Base-by-base conservation (phyloP, 176 grass and related monocot species). In the Canna indica region DNA sequence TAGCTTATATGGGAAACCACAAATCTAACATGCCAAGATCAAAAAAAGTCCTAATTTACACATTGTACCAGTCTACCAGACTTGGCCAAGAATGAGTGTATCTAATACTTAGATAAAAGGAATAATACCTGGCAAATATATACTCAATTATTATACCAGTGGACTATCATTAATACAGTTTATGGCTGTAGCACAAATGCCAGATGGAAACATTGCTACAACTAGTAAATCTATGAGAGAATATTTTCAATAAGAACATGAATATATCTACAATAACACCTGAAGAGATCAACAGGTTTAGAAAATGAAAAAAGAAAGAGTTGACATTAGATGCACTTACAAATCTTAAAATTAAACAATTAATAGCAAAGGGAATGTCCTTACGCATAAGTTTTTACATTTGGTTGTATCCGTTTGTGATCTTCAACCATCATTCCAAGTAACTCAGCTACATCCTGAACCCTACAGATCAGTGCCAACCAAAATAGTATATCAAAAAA, bases 391-490 rank as follows among this genome's bases (percentile, higher is more conserved):
- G 92, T 96, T 76, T 81, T 91, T 73, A 79, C 76, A 81, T 96
- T 96, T 84, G 92, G 92, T 44, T 96, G 92, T 67, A 96, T 60
- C 34, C 86, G 81, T 66, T 91, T 96, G 81, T 86, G 77, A 59
- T 91, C 83, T 77, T 96, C 92, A 65, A 96, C 81, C 92, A 96
- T 96, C 92, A 96, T 96, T 60, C 92, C 92, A 28, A 96, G 81
- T 70, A 96, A 60, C 82, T 96, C 85, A 22, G 81, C 92, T 44
- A 96, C 85, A 79, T 96, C 92, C 1, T 76, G 81, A 57, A 87
- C 81, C 74, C 92, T 96, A 81, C 59, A 83, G 56, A 71, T 32
- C 52, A 86, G 80, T 59, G 59, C 12, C 30, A 59, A 47, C 39
- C 1, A 2, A 72, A 56, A 59, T 59, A 59, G 48, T 14, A n/a